Percentiles rank a stretch among this genome's conserved stretches.
phyloP scores from a whole-genome alignment of 805 yeast genomes.

The Kluyveromyces aestuarii region DNA sequence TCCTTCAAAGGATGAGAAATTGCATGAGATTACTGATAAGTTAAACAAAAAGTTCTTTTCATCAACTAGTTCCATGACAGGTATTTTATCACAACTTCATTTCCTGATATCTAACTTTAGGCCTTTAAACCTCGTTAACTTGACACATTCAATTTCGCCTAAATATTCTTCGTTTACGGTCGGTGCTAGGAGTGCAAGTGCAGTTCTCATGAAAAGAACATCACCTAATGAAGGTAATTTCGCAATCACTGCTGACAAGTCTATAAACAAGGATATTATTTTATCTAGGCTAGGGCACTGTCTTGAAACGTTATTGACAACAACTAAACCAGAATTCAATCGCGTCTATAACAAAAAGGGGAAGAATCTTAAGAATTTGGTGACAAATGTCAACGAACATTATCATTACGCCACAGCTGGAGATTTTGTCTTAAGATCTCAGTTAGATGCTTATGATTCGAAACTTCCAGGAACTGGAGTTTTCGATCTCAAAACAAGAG shows the following conservation, averaged over 20 bases:
- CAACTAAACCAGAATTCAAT: slow-evolving; percentile 43
- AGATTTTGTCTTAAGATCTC: slow-evolving; percentile 76
- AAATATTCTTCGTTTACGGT: slow-evolving; percentile 30
- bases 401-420: slow-evolving; percentile 71
- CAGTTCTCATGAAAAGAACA: slow-evolving; percentile 46
- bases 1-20: slow-evolving; percentile 52
- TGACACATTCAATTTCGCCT: slow-evolving; percentile 38
- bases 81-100: slow-evolving; percentile 66
- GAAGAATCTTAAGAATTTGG: slow-evolving; percentile 7
- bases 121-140: slow-evolving; percentile 38
- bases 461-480: slow-evolving; percentile 84
- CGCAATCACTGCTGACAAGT: slow-evolving; percentile 64
- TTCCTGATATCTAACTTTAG: slow-evolving; percentile 53
- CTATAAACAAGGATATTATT: slow-evolving; percentile 56
- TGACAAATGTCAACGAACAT: slow-evolving; percentile 16
- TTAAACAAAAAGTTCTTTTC: slow-evolving; percentile 41
- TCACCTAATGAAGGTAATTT: slow-evolving; percentile 34
- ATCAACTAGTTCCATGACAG: slow-evolving; percentile 86
- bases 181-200: slow-evolving; percentile 44
- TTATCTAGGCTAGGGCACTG: slow-evolving; percentile 71
- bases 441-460: slow-evolving; percentile 72
- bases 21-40: slow-evolving; percentile 39
- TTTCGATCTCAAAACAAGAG: slow-evolving; percentile 87
- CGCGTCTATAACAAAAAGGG: slow-evolving; percentile 19
- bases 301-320: slow-evolving; percentile 67